Evolutionary conservation across 805 yeast genomes (phyloP).

Genomic region (Metschnikowia amazonensis): DNA sequence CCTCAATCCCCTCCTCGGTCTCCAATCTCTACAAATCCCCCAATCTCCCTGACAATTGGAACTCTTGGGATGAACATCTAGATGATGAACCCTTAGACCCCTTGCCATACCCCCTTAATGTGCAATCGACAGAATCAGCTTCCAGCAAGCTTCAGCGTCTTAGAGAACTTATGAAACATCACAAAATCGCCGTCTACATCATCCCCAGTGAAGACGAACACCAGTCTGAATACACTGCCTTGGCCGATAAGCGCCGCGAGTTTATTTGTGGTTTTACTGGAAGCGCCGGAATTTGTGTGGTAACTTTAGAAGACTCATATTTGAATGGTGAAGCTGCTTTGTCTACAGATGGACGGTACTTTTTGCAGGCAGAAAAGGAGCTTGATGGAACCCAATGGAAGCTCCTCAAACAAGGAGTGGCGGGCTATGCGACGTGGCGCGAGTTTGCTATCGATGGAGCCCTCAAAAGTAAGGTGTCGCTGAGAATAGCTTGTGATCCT

Average conservation of each 20-base stretch:
- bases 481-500: slow-evolving; percentile 82
- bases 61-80: slow-evolving; percentile 15
- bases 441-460: slow-evolving; percentile 60
- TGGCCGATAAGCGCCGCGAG: slow-evolving; percentile 20
- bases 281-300: slow-evolving; percentile 19
- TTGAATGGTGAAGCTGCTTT: slow-evolving; percentile 68
- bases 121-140: slow-evolving; percentile 1
- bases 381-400: slow-evolving; percentile 70
- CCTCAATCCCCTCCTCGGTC: neutral
- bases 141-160: slow-evolving; percentile 11
- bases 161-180: slow-evolving; percentile 15
- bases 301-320: slow-evolving; percentile 33
- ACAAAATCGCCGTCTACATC: slow-evolving; percentile 18
- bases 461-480: slow-evolving; percentile 45
- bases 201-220: slow-evolving; percentile 22
- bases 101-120: slow-evolving; percentile 20
- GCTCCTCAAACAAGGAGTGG: slow-evolving; percentile 72
- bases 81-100: slow-evolving; percentile 24
- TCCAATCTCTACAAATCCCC: neutral
- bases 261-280: slow-evolving; percentile 20
- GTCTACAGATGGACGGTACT: slow-evolving; percentile 94
- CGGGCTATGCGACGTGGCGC: slow-evolving; percentile 74
- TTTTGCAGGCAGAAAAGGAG: slow-evolving; percentile 83
- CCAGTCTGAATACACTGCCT: slow-evolving; percentile 19
- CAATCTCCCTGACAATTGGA: neutral